phyloP scores from a whole-genome alignment of 345 rosid genomes.

The Reutealis trisperma region DNA sequence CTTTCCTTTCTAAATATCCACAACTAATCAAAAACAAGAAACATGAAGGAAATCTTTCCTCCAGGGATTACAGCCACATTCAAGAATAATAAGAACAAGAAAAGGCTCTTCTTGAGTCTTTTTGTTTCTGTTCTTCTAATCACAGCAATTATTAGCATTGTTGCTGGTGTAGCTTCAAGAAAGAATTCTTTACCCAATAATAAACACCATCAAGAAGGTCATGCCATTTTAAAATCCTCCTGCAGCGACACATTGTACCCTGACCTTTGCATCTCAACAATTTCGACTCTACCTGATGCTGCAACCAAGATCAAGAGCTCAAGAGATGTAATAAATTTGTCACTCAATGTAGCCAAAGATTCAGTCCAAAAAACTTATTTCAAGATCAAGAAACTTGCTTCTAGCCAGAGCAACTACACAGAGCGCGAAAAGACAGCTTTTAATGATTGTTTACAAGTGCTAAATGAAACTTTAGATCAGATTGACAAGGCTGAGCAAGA shows the following conservation, averaged over 20 bases:
- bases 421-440: slow-evolving; percentile 7
- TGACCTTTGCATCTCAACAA: slow-evolving; percentile 56
- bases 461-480: slow-evolving; percentile 19
- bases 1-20: background rate
- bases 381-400: slow-evolving; percentile 43
- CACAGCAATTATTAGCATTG: slow-evolving; percentile 7
- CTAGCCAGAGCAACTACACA: slow-evolving; percentile 10
- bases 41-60: background rate
- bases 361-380: slow-evolving; percentile 52
- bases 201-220: slow-evolving; percentile 14
- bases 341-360: slow-evolving; percentile 51
- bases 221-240: slow-evolving; percentile 42
- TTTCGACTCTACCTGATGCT: slow-evolving; percentile 31
- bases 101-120: slow-evolving; percentile 26
- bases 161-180: slow-evolving; percentile 19
- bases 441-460: slow-evolving; percentile 16
- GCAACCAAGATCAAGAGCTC: slow-evolving; percentile 37
- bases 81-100: slow-evolving; percentile 26
- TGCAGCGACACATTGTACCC: slow-evolving; percentile 61
- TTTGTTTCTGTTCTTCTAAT: slow-evolving; percentile 26
- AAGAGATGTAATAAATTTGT: slow-evolving; percentile 54
- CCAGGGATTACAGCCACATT: no score
- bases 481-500: slow-evolving; percentile 1
- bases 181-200: background rate
- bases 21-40: no score